Evolutionary conservation across 257 asterid genomes (phyloP).

Genomic region (Przewalskia tangutica): DNA sequence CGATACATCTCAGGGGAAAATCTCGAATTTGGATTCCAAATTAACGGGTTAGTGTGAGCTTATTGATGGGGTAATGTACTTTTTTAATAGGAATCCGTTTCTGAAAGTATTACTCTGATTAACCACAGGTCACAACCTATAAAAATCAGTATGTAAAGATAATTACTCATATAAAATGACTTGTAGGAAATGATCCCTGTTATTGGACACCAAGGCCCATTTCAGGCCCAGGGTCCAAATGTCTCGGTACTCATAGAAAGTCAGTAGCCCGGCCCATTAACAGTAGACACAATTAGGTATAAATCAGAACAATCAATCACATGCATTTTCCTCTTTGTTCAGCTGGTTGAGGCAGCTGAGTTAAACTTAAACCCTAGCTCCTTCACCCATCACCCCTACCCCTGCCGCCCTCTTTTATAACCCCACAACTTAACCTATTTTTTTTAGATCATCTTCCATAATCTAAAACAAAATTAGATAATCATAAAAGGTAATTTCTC

Average conservation of each 20-base stretch:
- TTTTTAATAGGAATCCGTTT: too few relatives aligned
- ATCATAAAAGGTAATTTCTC: not conserved
- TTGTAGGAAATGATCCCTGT: not conserved
- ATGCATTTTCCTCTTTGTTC: not conserved
- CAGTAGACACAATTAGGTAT: not conserved
- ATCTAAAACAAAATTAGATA: not conserved
- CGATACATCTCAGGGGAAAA: too few relatives aligned
- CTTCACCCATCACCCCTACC: not conserved
- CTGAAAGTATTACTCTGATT: too few relatives aligned
- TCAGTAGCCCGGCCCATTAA: not conserved
- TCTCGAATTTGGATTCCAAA: too few relatives aligned
- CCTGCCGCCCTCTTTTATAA: not conserved
- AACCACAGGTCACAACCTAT: too few relatives aligned
- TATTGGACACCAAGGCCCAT: not conserved
- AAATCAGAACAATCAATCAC: not conserved
- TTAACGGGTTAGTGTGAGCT: too few relatives aligned
- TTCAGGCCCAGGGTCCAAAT: not conserved
- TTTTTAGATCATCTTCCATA: not conserved
- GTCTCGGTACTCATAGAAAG: not conserved
- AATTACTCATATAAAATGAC: too few relatives aligned
- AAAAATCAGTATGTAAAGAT: too few relatives aligned
- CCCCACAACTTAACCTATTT: not conserved
- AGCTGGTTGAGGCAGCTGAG: constrained; percentile 2
- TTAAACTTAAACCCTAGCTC: constrained; percentile 3
- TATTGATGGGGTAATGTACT: too few relatives aligned